Evolutionary conservation across 805 yeast species (phyloP).

Genomic region (Ogataea angusta): DNA sequence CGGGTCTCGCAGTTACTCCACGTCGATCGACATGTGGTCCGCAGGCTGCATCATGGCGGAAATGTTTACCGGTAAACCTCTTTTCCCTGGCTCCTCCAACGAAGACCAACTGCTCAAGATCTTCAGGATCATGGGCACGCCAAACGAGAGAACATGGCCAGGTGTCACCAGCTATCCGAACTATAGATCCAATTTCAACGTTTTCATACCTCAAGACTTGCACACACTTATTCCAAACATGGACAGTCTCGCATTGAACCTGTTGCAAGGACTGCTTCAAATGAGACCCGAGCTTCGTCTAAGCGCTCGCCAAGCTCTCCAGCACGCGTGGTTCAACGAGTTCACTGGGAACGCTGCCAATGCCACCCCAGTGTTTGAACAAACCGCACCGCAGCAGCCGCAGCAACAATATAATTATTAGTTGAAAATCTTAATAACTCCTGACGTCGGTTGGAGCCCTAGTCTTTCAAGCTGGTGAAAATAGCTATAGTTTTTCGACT

Average conservation of each 20-base stretch:
- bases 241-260: conserved; percentile 66
- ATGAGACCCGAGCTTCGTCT: conserved; percentile 62
- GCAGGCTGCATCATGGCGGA: conserved; percentile 98
- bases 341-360: conserved; percentile 37
- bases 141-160: conserved; percentile 95
- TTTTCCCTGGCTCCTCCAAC: conserved; percentile 94
- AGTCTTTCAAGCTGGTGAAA: conserved; percentile 11
- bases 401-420: conserved; percentile 3
- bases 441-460: conserved; percentile 18
- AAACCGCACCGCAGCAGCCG: conserved; percentile 11
- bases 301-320: conserved; percentile 58
- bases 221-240: conserved; percentile 63
- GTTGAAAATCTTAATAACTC: conserved; percentile 9
- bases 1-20: conserved; percentile 93
- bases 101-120: conserved; percentile 93
- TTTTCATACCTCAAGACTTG: conserved; percentile 86
- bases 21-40: conserved; percentile 98
- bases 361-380: conserved; percentile 14
- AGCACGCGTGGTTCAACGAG: conserved; percentile 82
- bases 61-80: conserved; percentile 96
- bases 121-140: conserved; percentile 93
- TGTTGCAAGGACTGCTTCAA: conserved; percentile 56
- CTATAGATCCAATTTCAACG: conserved; percentile 77
- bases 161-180: conserved; percentile 90
- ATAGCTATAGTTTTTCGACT: conserved; percentile 14